phyloP scores from a whole-genome alignment of 768 basidiomycete genomes.

The Hemileccinum impolitum region DNA sequence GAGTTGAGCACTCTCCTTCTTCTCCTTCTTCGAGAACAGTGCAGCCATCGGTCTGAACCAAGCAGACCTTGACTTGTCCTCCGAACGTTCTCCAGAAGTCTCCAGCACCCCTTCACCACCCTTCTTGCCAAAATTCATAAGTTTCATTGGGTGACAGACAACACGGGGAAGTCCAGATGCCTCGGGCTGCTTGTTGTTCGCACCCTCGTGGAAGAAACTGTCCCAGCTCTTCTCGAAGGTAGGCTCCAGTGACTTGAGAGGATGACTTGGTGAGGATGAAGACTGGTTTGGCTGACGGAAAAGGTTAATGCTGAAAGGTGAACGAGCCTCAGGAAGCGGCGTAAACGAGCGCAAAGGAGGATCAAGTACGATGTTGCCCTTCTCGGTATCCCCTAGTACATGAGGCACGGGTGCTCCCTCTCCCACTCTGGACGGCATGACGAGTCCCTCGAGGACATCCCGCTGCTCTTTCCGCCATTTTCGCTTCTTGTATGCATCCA shows the following conservation, averaged over 20 bases:
- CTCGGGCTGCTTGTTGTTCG: slow-evolving; percentile 18
- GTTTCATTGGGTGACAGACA: slow-evolving; percentile 36
- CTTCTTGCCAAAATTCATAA: slow-evolving; percentile 45
- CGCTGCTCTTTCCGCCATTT: slow-evolving; percentile 54
- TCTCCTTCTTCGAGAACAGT: slow-evolving; percentile 28
- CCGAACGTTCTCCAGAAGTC: slow-evolving; percentile 20
- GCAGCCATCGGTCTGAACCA: slow-evolving; percentile 40
- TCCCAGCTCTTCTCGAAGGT: slow-evolving; percentile 43
- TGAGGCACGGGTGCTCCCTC: slow-evolving; percentile 15
- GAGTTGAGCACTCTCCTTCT: slow-evolving; percentile 14
- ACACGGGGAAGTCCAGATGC: slow-evolving; percentile 23
- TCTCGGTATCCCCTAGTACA: slow-evolving; percentile 21
- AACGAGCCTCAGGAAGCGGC: slow-evolving; percentile 43
- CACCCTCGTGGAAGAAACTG: slow-evolving; percentile 38
- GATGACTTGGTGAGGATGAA: slow-evolving; percentile 25
- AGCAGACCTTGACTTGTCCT: slow-evolving; percentile 19
- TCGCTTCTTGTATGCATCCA: slow-evolving; percentile 46
- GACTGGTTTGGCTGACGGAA: slow-evolving; percentile 37
- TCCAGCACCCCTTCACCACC: slow-evolving; percentile 19
- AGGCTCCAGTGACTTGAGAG: slow-evolving; percentile 27
- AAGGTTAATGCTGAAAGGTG: slow-evolving; percentile 30
- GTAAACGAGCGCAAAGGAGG: slow-evolving; percentile 45
- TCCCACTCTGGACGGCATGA: slow-evolving; percentile 18
- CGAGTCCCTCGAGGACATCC: slow-evolving; percentile 43
- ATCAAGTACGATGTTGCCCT: slow-evolving; percentile 18